These are phyloP conservation scores for Dactylella cylindrospora DNA, from an alignment of 2,329 filamentous ascomycete genomes.

Conservation along the genomic window DNA sequence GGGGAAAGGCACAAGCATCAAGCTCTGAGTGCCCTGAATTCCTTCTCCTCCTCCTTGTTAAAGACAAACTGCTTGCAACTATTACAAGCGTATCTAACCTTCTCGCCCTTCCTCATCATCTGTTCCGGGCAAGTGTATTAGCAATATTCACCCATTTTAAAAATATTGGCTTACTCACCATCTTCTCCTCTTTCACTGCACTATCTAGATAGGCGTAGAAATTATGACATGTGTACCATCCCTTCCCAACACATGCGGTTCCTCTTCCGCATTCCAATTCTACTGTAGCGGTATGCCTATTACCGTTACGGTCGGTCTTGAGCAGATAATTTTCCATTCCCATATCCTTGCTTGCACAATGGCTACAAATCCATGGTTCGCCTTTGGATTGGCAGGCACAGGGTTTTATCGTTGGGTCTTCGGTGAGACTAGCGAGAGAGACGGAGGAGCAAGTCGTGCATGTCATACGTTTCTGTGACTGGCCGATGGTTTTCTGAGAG, in stretches of 20 bases:
- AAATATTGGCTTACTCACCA: constrained; percentile 26
- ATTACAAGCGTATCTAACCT: constrained; percentile 34
- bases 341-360: constrained; percentile 26
- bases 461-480: constrained; percentile 31
- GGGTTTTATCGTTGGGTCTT: constrained; percentile 37
- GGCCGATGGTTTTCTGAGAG: constrained; percentile 17
- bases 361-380: constrained; percentile 37
- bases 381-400: constrained; percentile 36
- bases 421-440: constrained; percentile 19
- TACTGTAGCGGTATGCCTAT: constrained; percentile 12
- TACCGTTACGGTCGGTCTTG: constrained; percentile 24
- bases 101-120: no score
- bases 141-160: no score
- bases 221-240: constrained; percentile 41
- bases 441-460: constrained; percentile 33
- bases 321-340: constrained; percentile 40
- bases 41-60: constrained; percentile 27
- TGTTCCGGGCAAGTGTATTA: no score
- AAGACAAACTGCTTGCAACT: constrained; percentile 38
- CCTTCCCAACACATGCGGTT: constrained; percentile 26
- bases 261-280: constrained; percentile 38
- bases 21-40: constrained; percentile 22
- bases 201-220: constrained; percentile 41
- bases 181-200: constrained; percentile 38
- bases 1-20: neutral